These are phyloP conservation scores for Ceratocystis huliohia DNA, from an alignment of 2,329 filamentous ascomycete species.

Conservation along the genomic window DNA sequence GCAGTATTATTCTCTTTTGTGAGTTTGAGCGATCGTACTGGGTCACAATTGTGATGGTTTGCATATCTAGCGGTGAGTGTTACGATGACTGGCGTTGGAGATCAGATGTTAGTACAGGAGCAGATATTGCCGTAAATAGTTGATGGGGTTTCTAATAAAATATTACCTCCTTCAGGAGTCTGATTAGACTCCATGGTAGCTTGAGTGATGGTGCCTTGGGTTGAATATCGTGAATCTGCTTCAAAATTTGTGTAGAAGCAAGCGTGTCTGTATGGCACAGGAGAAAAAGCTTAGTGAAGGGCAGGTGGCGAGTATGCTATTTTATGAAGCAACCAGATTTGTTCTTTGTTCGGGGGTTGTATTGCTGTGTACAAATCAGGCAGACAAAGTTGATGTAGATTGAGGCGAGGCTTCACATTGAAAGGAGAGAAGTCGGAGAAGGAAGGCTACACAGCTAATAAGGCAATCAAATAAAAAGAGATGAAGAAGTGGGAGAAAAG, in stretches of 20 bases:
- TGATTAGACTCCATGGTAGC: not conserved
- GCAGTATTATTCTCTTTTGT: conserved; percentile 6
- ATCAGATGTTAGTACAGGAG: conserved; percentile 1
- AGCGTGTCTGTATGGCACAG: no score
- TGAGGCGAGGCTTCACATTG: not conserved
- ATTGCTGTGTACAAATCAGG: not conserved
- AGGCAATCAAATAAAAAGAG: not conserved
- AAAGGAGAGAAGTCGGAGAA: not conserved
- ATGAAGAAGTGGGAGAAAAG: not conserved
- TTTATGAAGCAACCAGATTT: not conserved
- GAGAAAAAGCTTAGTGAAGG: no score
- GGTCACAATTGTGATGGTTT: conserved; percentile 4
- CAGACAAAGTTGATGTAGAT: not conserved
- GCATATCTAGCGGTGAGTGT: conserved; percentile 1
- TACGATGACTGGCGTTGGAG: not conserved
- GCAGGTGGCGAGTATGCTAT: not conserved
- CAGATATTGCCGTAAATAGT: not conserved
- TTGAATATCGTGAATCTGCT: not conserved
- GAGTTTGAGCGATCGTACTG: conserved; percentile 13
- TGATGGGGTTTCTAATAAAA: not conserved
- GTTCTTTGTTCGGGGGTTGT: not conserved
- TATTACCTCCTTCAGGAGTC: not conserved
- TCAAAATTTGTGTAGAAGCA: not conserved
- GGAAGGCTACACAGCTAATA: not conserved
- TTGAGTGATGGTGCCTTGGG: not conserved